Percentiles rank a stretch among this genome's conserved stretches.
phyloP scores from a whole-genome alignment of 1,284 basidiomycete species.

The Gymnopus androsaceus region DNA sequence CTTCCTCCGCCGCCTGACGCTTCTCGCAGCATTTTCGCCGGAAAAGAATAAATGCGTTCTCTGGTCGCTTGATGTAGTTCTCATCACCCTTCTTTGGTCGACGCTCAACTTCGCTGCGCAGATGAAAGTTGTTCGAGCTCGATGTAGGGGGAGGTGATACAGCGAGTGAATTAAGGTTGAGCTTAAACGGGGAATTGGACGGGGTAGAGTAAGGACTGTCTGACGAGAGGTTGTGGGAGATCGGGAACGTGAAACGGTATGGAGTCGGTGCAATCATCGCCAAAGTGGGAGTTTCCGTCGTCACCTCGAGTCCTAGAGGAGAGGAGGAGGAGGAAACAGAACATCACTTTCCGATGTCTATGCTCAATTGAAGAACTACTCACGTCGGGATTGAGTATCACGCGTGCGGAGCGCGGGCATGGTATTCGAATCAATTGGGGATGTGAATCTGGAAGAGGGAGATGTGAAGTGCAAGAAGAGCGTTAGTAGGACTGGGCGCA shows the following conservation, averaged over 20 bases:
- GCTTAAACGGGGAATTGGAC: constrained; percentile 68
- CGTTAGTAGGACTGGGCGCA: too few species aligned
- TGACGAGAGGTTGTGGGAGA: constrained; percentile 49
- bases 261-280: constrained; percentile 74
- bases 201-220: constrained; percentile 68
- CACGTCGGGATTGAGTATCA: too few species aligned
- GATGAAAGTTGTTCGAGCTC: constrained; percentile 46
- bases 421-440: too few species aligned
- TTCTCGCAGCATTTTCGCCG: constrained; percentile 74
- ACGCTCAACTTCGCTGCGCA: constrained; percentile 61
- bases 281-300: constrained; percentile 59
- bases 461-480: too few species aligned
- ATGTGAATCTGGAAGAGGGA: too few species aligned
- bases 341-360: too few species aligned
- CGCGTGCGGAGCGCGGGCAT: too few species aligned
- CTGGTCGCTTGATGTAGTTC: constrained; percentile 78
- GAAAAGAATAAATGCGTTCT: constrained; percentile 82
- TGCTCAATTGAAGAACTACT: too few species aligned
- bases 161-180: constrained; percentile 56
- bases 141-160: constrained; percentile 43
- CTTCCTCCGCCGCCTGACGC: constrained; percentile 50
- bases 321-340: too few species aligned
- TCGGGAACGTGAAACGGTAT: constrained; percentile 71
- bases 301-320: too few species aligned
- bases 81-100: constrained; percentile 77